Base-by-base conservation (phyloP, 306 rosid species). In the Quercus ilex region DNA sequence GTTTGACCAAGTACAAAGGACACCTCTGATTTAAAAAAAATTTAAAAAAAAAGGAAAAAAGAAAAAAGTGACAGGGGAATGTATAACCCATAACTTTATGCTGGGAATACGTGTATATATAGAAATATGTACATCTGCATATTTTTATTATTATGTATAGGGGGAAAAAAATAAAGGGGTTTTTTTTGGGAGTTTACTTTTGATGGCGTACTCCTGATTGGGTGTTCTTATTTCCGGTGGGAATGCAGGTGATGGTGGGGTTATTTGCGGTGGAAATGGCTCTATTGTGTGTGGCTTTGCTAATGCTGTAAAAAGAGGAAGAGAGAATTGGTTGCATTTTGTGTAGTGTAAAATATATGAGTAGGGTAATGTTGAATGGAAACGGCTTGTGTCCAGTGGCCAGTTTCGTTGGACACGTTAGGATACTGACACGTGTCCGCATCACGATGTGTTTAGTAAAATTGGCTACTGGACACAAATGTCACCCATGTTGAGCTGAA, bases 201-300 rank as follows among this genome's bases (percentile, higher is more conserved):
- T 84, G 80, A 77, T 80, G 85, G 30, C 58, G 3, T 41, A 41
- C 56, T 60, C 52, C 31, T 90, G 87, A 86, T 87, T 83, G 74
- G 68, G 52, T 81, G 58, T 68, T 63, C 81, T 78, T 55, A 75
- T 56, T 31, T 75, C 71, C 71, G 77, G 62, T 73, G 83, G 83
- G 62, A 71, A 18, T 90, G 92, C 97, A 92, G 99, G 88, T 87
- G 84, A 67, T 87, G 89, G 78, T 85, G 87, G 88, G 89, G 31
- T 75, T 84, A 74, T 82, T 81, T 62, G 88, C 90, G 78, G 77
- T 85, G 79, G 83, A 78, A 78, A 63, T 86, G 83, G 90, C 80
- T 56, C 23, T 90, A 67, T 67, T 80, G 58, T 81, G 71, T 74
- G 17, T 80, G 84, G 86, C 83, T 80, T 77, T 91, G 25, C 55